phyloP scores from a whole-genome alignment of 2,329 filamentous ascomycete genomes.

The Fusarium mundagurra region DNA sequence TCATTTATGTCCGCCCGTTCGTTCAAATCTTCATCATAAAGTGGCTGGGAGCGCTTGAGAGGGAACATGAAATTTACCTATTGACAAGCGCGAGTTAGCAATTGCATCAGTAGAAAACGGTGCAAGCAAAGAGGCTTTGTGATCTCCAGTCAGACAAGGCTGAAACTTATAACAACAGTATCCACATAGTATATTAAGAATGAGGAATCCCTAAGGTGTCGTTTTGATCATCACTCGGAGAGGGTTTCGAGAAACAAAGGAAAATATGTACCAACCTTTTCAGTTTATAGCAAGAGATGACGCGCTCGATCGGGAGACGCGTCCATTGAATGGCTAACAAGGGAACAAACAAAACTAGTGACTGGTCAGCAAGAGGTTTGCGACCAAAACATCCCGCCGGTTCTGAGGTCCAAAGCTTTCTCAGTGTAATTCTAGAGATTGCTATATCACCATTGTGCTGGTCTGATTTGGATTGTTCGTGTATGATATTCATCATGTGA shows the following conservation, averaged over 20 bases:
- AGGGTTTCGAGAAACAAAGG: constrained; percentile 6
- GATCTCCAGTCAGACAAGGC: constrained; percentile 71
- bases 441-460: constrained; percentile 62
- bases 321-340: constrained; percentile 8
- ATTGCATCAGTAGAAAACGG: constrained; percentile 18
- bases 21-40: constrained; percentile 73
- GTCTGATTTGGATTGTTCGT: constrained; percentile 74
- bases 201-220: constrained; percentile 74
- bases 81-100: constrained; percentile 51
- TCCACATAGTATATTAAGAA: constrained; percentile 74
- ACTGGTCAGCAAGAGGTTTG: constrained; percentile 29
- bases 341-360: not conserved
- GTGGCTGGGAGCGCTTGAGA: constrained; percentile 38
- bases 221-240: constrained; percentile 68
- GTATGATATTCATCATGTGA: constrained; percentile 49
- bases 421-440: constrained; percentile 67
- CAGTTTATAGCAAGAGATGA: constrained; percentile 7
- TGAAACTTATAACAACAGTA: constrained; percentile 70
- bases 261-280: constrained; percentile 58
- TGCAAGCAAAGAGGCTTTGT: constrained; percentile 34
- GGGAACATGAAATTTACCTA: constrained; percentile 53
- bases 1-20: constrained; percentile 76
- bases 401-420: constrained; percentile 48
- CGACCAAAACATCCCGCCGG: constrained; percentile 6
- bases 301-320: constrained; percentile 3